These are phyloP conservation scores for Penicillium glabrum DNA, from an alignment of 2,329 filamentous ascomycete species.

Conservation along the genomic window DNA sequence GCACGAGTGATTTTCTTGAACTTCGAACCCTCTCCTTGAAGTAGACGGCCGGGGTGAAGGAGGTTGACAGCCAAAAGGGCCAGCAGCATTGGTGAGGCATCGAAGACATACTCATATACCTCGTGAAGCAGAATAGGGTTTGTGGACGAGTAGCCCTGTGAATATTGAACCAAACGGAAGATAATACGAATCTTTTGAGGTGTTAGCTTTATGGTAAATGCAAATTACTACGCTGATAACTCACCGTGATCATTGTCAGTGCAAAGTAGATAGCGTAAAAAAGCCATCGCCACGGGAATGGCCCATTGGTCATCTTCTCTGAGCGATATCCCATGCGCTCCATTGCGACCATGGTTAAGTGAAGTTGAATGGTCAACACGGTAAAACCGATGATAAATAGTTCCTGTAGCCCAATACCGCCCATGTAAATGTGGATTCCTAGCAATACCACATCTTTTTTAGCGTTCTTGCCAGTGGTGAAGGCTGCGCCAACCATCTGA, in stretches of 20 bases:
- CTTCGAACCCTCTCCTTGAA: constrained; percentile 46
- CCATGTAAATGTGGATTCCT: constrained; percentile 55
- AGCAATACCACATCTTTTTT: constrained; percentile 28
- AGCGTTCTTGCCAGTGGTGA: constrained; percentile 30
- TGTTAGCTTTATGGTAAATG: neutral
- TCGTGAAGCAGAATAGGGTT: constrained; percentile 66
- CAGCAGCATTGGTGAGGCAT: constrained; percentile 59
- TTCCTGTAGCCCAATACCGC: constrained; percentile 54
- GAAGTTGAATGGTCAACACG: constrained; percentile 41
- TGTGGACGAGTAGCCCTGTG: constrained; percentile 55
- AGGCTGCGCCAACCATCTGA: constrained; percentile 42
- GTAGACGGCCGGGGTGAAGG: constrained; percentile 51
- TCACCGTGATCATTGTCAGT: constrained; percentile 45
- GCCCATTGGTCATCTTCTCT: constrained; percentile 9
- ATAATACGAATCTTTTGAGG: constrained; percentile 54
- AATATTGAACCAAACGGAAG: constrained; percentile 61
- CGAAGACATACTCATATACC: constrained; percentile 52
- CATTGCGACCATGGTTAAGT: constrained; percentile 27
- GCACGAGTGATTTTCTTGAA: constrained; percentile 44
- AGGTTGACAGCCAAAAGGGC: constrained; percentile 45
- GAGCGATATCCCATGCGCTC: constrained; percentile 28
- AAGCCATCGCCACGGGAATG: constrained; percentile 22
- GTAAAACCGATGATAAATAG: constrained; percentile 52
- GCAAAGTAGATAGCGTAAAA: constrained; percentile 44
- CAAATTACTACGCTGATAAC: neutral